phyloP scores from a whole-genome alignment of 2,329 filamentous ascomycete genomes.

The Bipolaris gigantea region DNA sequence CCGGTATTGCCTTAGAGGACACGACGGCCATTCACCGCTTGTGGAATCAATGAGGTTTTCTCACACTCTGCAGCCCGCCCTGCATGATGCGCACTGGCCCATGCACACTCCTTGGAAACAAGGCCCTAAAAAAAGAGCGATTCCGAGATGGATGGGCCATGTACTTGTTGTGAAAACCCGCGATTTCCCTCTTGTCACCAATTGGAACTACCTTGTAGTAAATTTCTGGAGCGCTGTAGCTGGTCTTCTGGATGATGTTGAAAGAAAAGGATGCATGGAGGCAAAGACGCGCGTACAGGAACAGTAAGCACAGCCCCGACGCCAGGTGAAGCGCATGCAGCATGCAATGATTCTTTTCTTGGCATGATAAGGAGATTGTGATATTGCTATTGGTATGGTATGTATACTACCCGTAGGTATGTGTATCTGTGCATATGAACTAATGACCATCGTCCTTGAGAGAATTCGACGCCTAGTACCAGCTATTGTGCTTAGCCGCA shows the following conservation, averaged over 20 bases:
- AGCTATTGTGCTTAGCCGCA: background rate
- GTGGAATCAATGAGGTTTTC: background rate
- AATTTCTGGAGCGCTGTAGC: background rate
- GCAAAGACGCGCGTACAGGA: background rate
- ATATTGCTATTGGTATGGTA: background rate
- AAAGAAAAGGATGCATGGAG: background rate
- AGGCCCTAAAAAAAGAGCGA: background rate
- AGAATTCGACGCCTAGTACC: background rate
- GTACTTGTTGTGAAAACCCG: background rate
- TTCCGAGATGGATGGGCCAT: background rate
- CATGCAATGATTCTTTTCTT: background rate
- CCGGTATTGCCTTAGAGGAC: background rate
- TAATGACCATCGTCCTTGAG: background rate
- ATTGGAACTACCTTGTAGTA: background rate
- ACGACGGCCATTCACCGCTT: background rate
- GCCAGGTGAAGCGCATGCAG: background rate
- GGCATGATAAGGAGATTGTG: background rate
- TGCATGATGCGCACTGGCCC: background rate
- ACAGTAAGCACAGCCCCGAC: background rate
- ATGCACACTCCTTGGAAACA: background rate
- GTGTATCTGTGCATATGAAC: background rate
- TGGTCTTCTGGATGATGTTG: background rate
- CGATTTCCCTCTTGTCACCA: background rate
- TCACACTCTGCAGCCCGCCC: background rate
- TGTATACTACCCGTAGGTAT: background rate